A percentile compares a stretch with the other conserved stretches of the same genome.
Evolutionary conservation across 108 stramenopile genomes (phyloP).

Genomic region (Pseudonitzschia pungens): DNA sequence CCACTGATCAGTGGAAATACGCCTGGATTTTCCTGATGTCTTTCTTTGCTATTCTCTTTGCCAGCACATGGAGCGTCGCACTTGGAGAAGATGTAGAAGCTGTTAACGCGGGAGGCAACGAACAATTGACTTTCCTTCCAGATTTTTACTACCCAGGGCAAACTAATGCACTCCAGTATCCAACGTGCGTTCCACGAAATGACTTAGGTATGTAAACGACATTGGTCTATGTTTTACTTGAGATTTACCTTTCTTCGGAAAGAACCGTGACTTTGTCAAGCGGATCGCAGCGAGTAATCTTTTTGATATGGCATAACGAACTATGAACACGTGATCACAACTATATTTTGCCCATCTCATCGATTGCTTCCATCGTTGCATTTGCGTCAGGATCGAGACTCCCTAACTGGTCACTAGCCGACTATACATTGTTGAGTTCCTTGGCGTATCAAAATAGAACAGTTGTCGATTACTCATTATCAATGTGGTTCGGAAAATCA

Average conservation of each 20-base stretch:
- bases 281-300: too few species aligned
- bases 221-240: too few species aligned
- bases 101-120: too few species aligned
- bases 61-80: conserved; percentile 42
- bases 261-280: too few species aligned
- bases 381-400: background rate
- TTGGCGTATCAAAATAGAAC: conserved; percentile 43
- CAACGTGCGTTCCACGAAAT: too few species aligned
- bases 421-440: conserved; percentile 55
- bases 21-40: conserved; percentile 41
- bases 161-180: background rate
- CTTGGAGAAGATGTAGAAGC: too few species aligned
- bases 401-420: conserved; percentile 39
- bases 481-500: conserved; percentile 52
- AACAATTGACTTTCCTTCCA: background rate
- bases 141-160: background rate
- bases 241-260: too few species aligned
- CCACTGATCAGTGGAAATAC: conserved; percentile 20
- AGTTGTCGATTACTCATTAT: conserved; percentile 35
- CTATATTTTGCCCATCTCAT: too few species aligned
- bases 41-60: conserved; percentile 34
- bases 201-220: too few species aligned
- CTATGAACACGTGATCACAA: too few species aligned
- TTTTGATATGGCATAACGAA: too few species aligned
- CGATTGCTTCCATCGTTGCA: background rate